Conservation (phyloP, 495 filamentous ascomycete species). For the Trichocladium antarcticum region DNA sequence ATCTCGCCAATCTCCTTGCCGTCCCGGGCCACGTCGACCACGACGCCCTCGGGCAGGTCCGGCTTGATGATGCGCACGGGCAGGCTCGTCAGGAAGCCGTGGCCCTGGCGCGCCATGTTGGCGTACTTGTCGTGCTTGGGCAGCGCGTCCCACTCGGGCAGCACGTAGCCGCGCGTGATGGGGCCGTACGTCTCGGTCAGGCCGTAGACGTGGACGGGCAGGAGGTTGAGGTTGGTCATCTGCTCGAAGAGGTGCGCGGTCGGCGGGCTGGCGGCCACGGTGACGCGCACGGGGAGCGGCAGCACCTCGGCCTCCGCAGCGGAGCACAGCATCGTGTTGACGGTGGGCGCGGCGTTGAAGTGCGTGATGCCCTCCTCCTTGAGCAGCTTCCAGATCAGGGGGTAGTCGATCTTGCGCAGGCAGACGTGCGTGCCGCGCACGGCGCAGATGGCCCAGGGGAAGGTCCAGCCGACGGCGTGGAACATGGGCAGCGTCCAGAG, state of each 20-base stretch:
- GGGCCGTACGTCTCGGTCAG: constrained; percentile 94
- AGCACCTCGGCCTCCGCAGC: constrained; percentile 58
- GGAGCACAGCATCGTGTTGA: constrained; percentile 85
- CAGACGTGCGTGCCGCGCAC: constrained; percentile 92
- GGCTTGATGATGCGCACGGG: constrained; percentile 75
- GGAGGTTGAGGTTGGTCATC: constrained; percentile 74
- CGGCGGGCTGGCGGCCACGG: constrained; percentile 85
- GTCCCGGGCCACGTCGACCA: constrained; percentile 67
- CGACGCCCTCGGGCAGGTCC: constrained; percentile 48
- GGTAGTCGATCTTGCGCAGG: constrained; percentile 88
- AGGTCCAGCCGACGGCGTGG: constrained; percentile 86
- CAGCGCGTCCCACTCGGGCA: constrained; percentile 70
- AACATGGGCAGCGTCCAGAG: constrained; percentile 96
- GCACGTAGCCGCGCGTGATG: constrained; percentile 82
- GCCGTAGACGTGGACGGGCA: constrained; percentile 91
- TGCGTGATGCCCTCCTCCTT: constrained; percentile 81
- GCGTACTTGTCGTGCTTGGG: constrained; percentile 62
- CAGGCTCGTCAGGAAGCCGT: constrained; percentile 79
- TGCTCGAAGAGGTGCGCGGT: constrained; percentile 80
- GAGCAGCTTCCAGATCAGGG: constrained; percentile 77
- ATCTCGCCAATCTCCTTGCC: constrained; percentile 92
- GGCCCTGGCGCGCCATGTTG: constrained; percentile 80
- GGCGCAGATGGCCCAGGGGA: constrained; percentile 81
- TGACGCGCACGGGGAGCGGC: constrained; percentile 66
- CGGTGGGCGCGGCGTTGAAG: constrained; percentile 92